phyloP scores from a whole-genome alignment of 164 flowering plant species.

The Magnolia changhungtana region DNA sequence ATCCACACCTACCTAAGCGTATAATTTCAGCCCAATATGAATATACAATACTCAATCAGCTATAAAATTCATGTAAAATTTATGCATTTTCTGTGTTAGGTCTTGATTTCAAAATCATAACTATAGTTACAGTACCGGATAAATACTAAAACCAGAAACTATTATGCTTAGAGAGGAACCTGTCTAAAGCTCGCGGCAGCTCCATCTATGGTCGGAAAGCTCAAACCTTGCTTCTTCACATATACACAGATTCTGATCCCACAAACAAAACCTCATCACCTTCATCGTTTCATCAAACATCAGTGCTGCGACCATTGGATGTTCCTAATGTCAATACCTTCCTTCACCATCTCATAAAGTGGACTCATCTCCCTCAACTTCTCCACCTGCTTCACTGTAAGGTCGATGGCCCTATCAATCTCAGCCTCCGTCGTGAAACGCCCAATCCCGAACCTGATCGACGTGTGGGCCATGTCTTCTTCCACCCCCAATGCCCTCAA shows the following conservation, averaged over 20 bases:
- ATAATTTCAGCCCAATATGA: background rate
- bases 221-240: background rate
- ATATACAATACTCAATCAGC: background rate
- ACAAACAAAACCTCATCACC: background rate
- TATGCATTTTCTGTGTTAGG: background rate
- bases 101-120: background rate
- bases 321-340: conserved; percentile 85
- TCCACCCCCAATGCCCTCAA: conserved; percentile 95
- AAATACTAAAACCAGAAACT: background rate
- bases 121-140: background rate
- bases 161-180: background rate
- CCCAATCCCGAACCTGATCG: conserved; percentile 94
- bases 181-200: background rate
- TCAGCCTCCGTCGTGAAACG: conserved; percentile 93
- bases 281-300: conserved; percentile 13
- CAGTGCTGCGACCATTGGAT: conserved; percentile 94
- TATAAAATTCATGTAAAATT: too few relatives aligned
- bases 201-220: background rate
- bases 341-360: conserved; percentile 95
- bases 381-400: conserved; percentile 84
- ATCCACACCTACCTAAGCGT: background rate
- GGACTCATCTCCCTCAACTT: conserved; percentile 98
- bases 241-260: background rate
- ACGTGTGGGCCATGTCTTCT: conserved; percentile 98
- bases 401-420: conserved; percentile 81